Base-by-base conservation (phyloP, 2,329 filamentous ascomycete species). In the Claviceps quebecensis region DNA sequence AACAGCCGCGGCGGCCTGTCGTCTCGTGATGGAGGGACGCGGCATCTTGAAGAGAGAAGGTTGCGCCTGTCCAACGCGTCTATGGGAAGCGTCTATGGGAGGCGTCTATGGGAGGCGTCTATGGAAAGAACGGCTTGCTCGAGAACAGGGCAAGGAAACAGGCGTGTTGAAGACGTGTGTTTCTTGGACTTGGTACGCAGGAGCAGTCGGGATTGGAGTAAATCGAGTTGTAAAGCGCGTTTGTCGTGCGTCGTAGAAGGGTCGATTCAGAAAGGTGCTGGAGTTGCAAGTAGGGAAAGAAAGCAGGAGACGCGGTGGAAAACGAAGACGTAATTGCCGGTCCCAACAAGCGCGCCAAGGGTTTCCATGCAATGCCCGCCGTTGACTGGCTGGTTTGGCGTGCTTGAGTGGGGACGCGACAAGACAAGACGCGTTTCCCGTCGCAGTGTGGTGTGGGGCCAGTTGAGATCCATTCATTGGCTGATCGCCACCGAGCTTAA, bases 1-100 rank as follows among this genome's bases (percentile, higher is more conserved):
- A 1, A 56, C 49, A 23, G 53, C 48, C 51, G 54, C 45, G 26
- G 47, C 53, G 9, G 50, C 54, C 45, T 54, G 57, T 44, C 55
- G 52, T 40, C 52, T 58, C 47, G 51, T 53, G 14, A 47, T 34
- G 22, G 56, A 47, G 13, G 51, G 48, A 43, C 41, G 49, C 37
- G 48, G 46, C 52, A 49, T 55, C 23, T 52, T n/a, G 48, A 8
- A 5, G 13, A 22, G 7, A 38, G 14, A 26, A n/a, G 22, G 19
- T 38, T 19, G 45, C 19, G 14, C 29, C 4, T 13, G 44, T 26
- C n/a, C 8, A 14, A 19, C 22, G 26, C 19, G 37, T 40, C 22
- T 41, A 7, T 17, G 16, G 47, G 19, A 9, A 23, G 26, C 19
- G 37, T 40, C 22, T 34, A 7, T 40, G 22, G 47, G n/a, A n/a